These are phyloP conservation scores for Colletotrichum godetiae DNA, from an alignment of 2,329 filamentous ascomycete genomes.

Conservation along the genomic window DNA sequence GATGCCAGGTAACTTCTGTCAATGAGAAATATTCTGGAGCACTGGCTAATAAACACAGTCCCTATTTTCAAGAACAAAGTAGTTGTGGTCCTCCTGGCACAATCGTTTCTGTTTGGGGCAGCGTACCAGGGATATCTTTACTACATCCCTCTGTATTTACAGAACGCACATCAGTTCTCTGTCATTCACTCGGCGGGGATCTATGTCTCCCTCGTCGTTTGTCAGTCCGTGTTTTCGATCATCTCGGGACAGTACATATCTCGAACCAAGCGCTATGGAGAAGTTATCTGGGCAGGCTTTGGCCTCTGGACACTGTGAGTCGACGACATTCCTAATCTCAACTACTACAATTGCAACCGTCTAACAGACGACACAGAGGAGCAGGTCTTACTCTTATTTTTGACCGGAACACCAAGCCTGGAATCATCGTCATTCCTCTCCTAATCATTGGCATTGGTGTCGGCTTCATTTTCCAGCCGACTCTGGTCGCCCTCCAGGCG, in stretches of 20 bases:
- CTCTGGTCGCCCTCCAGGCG: conserved; percentile 67
- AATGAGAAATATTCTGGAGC: accelerated
- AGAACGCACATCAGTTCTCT: conserved; percentile 59
- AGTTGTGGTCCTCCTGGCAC: conserved; percentile 64
- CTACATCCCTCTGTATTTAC: conserved; percentile 71
- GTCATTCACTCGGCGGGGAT: conserved; percentile 61
- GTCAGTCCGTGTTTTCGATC: conserved; percentile 58
- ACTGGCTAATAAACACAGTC: conserved; percentile 42
- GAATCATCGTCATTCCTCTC: conserved; percentile 61
- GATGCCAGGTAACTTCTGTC: conserved; percentile 37
- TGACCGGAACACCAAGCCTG: conserved; percentile 54
- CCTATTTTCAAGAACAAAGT: conserved; percentile 65
- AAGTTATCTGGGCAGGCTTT: conserved; percentile 62
- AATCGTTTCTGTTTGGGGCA: conserved; percentile 70
- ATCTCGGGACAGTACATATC: conserved; percentile 69
- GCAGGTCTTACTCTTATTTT: conserved; percentile 64
- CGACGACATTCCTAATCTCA: background rate
- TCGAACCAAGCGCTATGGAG: conserved; percentile 65
- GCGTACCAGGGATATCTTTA: conserved; percentile 70
- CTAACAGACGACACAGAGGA: conserved; percentile 45
- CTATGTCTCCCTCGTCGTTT: conserved; percentile 59
- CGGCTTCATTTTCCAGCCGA: conserved; percentile 60
- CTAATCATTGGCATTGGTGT: conserved; percentile 63
- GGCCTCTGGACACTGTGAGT: conserved; percentile 48
- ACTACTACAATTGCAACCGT: background rate